Conservation (phyloP, 75 land plant genomes). For the Pseudotsuga menziesii region DNA sequence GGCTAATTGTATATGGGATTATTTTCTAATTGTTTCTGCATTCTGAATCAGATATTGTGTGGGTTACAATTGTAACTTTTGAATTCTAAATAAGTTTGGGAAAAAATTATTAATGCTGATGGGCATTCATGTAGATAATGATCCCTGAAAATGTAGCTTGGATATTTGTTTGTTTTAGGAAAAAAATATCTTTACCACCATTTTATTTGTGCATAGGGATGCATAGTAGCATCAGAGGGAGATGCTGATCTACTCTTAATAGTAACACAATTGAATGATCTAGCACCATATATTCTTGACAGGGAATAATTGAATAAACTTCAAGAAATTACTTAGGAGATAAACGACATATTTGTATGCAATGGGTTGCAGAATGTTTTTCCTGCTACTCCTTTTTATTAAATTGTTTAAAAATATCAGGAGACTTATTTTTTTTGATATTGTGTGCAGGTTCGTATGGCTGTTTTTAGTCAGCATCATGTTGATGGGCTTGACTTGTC, state of each 20-base stretch:
- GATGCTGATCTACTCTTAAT: not conserved
- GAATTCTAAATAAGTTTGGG: too few species aligned
- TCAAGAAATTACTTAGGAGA: not conserved
- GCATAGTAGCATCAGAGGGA: not conserved
- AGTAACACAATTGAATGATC: not conserved
- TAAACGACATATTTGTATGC: not conserved
- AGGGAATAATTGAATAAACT: not conserved
- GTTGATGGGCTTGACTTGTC: slow-evolving; percentile 98
- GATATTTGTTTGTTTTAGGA: slow-evolving; percentile 1
- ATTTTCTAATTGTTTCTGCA: not conserved
- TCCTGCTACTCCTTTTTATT: not conserved
- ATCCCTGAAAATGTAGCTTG: not conserved
- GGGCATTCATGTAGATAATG: not conserved
- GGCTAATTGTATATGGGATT: not conserved
- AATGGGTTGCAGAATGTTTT: not conserved
- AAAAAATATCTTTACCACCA: not conserved
- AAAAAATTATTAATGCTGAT: too few species aligned
- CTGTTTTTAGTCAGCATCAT: slow-evolving; percentile 99
- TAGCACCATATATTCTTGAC: not conserved
- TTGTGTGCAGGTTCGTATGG: slow-evolving; percentile 83
- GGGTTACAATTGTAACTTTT: too few species aligned
- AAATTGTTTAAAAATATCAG: not conserved
- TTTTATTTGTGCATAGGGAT: not conserved
- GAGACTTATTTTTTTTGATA: not conserved
- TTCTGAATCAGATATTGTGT: not conserved